Conservation (phyloP, 73 alveolate species). For the Blepharisma stoltei region DNA sequence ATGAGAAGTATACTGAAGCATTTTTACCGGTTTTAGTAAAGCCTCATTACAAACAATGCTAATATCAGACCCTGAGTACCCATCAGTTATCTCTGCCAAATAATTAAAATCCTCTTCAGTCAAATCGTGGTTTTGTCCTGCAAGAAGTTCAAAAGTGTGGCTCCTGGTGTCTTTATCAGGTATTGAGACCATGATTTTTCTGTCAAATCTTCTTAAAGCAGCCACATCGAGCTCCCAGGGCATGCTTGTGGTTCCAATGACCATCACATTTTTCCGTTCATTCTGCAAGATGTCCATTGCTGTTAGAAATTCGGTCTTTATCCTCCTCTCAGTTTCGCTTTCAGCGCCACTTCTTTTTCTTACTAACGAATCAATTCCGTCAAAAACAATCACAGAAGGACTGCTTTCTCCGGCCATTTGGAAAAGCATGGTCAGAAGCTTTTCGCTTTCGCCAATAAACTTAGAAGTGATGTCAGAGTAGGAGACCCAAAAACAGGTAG, state of each 20-base stretch:
- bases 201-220: conserved; percentile 95
- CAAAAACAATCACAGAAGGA: conserved; percentile 97
- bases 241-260: conserved; percentile 96
- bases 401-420: conserved; percentile 96
- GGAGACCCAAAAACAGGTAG: conserved; percentile 79
- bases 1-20: conserved; percentile 74
- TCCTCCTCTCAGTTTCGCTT: conserved; percentile 94
- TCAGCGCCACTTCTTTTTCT: conserved; percentile 94
- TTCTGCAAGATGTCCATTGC: conserved; percentile 95
- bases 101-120: conserved; percentile 66
- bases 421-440: conserved; percentile 80
- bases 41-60: conserved; percentile 64
- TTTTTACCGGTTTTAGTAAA: conserved; percentile 57
- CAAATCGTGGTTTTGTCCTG: conserved; percentile 69
- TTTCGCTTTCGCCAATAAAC: conserved; percentile 87
- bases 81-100: conserved; percentile 59
- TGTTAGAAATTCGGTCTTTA: conserved; percentile 95
- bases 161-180: conserved; percentile 88
- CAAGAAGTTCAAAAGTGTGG: conserved; percentile 54
- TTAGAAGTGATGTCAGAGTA: conserved; percentile 69
- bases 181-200: conserved; percentile 94
- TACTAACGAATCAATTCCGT: conserved; percentile 94
- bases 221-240: conserved; percentile 99
- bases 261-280: conserved; percentile 86
- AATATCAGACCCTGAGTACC: conserved; percentile 69